Percentiles rank a stretch among this genome's conserved stretches.
Conservation (phyloP, 192 early-diverging fungal genomes). For the Dispira parvispora region DNA sequence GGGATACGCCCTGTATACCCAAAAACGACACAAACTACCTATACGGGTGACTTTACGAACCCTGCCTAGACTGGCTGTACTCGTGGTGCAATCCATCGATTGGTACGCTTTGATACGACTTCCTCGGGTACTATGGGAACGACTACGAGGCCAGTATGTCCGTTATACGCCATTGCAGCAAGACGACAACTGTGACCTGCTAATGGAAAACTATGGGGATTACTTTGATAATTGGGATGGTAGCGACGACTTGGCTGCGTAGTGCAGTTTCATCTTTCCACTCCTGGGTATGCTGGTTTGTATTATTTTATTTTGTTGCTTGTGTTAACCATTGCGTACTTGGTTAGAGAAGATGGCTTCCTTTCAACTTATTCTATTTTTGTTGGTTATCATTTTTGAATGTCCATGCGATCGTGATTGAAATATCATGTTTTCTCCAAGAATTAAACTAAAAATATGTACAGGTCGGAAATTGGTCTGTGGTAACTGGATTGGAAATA, state of each 20-base stretch:
- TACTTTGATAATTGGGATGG: constrained; percentile 7
- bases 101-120: neutral
- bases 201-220: constrained; percentile 7
- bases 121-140: neutral
- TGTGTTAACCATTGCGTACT: too few species aligned
- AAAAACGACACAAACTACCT: neutral
- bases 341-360: too few species aligned
- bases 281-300: too few species aligned
- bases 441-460: too few species aligned
- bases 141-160: neutral
- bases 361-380: too few species aligned
- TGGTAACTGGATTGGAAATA: too few species aligned
- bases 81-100: neutral
- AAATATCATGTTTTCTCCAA: too few species aligned
- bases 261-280: too few species aligned
- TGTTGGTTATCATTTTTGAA: too few species aligned
- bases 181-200: neutral
- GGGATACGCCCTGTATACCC: neutral
- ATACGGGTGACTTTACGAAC: neutral
- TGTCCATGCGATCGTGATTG: too few species aligned
- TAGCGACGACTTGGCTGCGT: neutral
- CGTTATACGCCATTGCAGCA: neutral
- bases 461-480: too few species aligned
- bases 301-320: too few species aligned
- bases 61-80: neutral